phyloP scores from a whole-genome alignment of 371 early-diverging fungal genomes.

The Rhizopus stolonifer region DNA sequence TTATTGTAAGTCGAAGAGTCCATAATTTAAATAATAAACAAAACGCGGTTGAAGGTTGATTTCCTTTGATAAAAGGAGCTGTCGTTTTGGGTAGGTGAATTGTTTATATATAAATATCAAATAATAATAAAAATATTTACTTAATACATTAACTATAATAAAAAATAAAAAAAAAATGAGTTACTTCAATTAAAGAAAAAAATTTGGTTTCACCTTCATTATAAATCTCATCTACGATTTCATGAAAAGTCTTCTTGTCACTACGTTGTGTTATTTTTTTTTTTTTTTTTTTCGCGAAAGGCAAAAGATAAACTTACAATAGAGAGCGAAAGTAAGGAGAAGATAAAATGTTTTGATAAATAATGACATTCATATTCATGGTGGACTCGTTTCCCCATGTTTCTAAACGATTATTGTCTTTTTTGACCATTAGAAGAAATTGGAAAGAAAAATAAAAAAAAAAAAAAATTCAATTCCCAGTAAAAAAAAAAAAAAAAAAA shows the following conservation, averaged over 20 bases:
- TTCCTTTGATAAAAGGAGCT: conserved; percentile 87
- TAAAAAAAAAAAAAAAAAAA: too few species aligned
- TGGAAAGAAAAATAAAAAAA: too few species aligned
- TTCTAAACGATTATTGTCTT: conserved; percentile 58
- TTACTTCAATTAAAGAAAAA: too few species aligned
- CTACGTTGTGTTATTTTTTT: conserved; percentile 33
- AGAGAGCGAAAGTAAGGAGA: conserved; percentile 71
- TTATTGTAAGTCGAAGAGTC: conserved; percentile 75
- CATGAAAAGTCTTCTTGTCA: conserved; percentile 78
- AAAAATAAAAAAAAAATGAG: conserved; percentile 1
- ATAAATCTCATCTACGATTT: conserved; percentile 82
- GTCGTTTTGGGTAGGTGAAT: neutral
- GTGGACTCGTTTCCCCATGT: conserved; percentile 78
- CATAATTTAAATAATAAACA: conserved; percentile 86
- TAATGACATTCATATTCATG: conserved; percentile 83
- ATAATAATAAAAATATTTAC: neutral
- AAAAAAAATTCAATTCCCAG: too few species aligned
- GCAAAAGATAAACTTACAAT: too few species aligned
- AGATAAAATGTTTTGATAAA: conserved; percentile 69
- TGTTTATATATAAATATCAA: too few species aligned
- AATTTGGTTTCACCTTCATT: conserved; percentile 57
- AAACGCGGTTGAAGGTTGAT: conserved; percentile 81
- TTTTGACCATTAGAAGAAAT: too few species aligned
- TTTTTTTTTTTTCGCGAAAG: too few species aligned
- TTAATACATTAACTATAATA: neutral